Evolutionary conservation across 495 filamentous ascomycete genomes (phyloP), one percentile per base, ranked within the genome.

Genomic region (Articulospora tetracladia): DNA sequence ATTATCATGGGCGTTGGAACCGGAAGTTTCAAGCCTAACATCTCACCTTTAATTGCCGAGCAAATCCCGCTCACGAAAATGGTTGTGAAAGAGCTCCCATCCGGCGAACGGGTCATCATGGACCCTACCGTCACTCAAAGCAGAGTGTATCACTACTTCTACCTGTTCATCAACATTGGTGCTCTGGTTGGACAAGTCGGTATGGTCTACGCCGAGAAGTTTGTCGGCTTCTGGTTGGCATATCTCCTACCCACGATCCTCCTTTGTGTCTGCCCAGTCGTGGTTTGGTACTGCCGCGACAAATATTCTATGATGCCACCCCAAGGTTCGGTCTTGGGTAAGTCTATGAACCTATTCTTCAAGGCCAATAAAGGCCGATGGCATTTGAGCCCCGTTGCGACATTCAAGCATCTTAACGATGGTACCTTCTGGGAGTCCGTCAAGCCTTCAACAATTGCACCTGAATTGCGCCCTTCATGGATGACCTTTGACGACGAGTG

Each of bases 141-240:
- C 17, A 69, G 83, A n/a, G 77, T 86, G 10, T 88, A 85, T 72
- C 77, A 80, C 70, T 85, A 78, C 65, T 87, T 85, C 69, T 88
- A 87, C 67, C 69, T 86, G 30, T 86, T 88, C 73, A 86, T 92
- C 78, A 90, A 90, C 66, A 66, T 88, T 46, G 86, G 87, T 41
- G 74, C 84, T 1, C 52, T 66, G 17, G 68, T 58, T 52, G 66
- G 66, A 17, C 57, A 60, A 32, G 28, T 69, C 17, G 56, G 28
- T 15, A 82, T 87, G 83, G 81, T 83, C 26, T 89, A 88, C 66
- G 81, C 82, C 7, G 87, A 89, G 73, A 81, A 86, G 59, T 89
- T 89, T 55, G 84, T 91, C 57, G 89, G 89, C 22, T 92, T 90
- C 75, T 92, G 83, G 78, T 77, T 91, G n/a, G 76, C 86, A 0